Base-by-base conservation (phyloP, 2,329 filamentous ascomycete species). In the Penicillium sp. region DNA sequence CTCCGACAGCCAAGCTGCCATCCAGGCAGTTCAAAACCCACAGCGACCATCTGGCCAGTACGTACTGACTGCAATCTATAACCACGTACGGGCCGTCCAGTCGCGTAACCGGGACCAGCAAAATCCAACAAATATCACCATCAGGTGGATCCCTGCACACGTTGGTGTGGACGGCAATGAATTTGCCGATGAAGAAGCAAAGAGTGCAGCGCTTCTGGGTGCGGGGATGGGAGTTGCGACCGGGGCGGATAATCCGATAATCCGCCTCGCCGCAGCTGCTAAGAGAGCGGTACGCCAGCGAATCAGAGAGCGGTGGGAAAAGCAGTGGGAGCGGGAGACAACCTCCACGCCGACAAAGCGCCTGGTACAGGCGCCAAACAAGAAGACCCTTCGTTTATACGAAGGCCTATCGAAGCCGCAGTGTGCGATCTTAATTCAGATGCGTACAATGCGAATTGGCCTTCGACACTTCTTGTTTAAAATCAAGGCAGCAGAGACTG, bases 381-480 rank as follows among this genome's bases (percentile, higher is more conserved):
- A 49, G 50, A 57, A 54, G 55, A 51, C 35, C 1, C 45, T 57
- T 0, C 17, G 25, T 2, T 3, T 58, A 15, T 64, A 57, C 23
- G 42, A 54, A 6, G 43, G 47, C 2, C 41, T 57, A 0, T 25
- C 38, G 1, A 64, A 62, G 35, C 23, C 46, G 1, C 43, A 58
- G 1, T 27, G 19, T 2, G 42, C 51, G 0, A 57, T 64, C 4
- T 2, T 60, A 1, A 57, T 65, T 3, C 45, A 62, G 27, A 55
- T 62, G 10, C 48, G 58, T 0, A 59, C 49, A 2, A 50, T 52
- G 17, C 31, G 56, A 1, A 63, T 64, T 8, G 47, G 38, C 0
- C 37, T 65, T 2, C 17, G 43, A 0, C 46, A 62, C 19, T 61
- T 62, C 38, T 31, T 66, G 0, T 61, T 40, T 0, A 58, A 60